A percentile compares a stretch with the other conserved stretches of the same genome.
Conservation (phyloP, 2,329 filamentous ascomycete genomes). For the Sphaerulina populicola region DNA sequence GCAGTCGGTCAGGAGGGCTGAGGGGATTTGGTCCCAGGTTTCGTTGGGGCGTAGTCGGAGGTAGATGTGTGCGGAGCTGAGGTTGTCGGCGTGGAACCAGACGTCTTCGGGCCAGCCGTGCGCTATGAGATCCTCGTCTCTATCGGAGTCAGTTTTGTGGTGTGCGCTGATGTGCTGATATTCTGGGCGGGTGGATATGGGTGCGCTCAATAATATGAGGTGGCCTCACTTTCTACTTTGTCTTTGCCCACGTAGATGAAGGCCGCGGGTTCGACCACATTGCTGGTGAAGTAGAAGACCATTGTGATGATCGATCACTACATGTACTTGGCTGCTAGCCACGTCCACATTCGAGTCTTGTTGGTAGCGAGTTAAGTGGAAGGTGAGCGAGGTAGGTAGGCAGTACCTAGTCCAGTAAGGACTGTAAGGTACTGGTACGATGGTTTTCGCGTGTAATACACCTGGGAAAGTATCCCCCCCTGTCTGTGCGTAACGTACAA, state of each 20-base stretch:
- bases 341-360: too few species aligned
- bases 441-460: too few species aligned
- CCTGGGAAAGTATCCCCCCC: too few species aligned
- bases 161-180: background rate
- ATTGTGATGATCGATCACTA: slow-evolving; percentile 41
- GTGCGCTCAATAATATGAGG: slow-evolving; percentile 1
- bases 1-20: slow-evolving; percentile 70
- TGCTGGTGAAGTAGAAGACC: slow-evolving; percentile 96
- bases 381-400: too few species aligned
- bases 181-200: too few species aligned
- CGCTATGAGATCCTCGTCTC: slow-evolving; percentile 94
- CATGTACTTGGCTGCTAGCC: background rate
- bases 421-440: too few species aligned
- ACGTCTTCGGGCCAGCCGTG: slow-evolving; percentile 92
- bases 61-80: slow-evolving; percentile 94
- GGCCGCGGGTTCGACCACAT: slow-evolving; percentile 68
- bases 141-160: slow-evolving; percentile 23
- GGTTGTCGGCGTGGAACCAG: slow-evolving; percentile 98
- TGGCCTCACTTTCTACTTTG: slow-evolving; percentile 83
- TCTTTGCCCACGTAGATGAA: slow-evolving; percentile 97
- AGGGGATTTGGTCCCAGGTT: slow-evolving; percentile 72
- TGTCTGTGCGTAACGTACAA: too few species aligned
- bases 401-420: too few species aligned
- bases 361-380: too few species aligned
- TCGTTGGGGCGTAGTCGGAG: slow-evolving; percentile 69